These are phyloP conservation scores for Fusarium nelsonii DNA, from an alignment of 2,329 filamentous ascomycete genomes.

Conservation along the genomic window DNA sequence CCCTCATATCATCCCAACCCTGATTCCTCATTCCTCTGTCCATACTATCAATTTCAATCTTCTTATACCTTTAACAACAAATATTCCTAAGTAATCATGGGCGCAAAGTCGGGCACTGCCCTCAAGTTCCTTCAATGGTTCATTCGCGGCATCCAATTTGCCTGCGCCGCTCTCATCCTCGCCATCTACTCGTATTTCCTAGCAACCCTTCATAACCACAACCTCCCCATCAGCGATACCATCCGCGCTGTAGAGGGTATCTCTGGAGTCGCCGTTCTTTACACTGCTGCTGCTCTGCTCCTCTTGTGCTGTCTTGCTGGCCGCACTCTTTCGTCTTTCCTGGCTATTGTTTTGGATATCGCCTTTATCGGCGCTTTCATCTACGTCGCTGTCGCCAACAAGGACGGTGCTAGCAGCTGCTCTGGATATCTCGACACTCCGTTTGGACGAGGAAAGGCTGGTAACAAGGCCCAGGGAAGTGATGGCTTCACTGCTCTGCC, in stretches of 20 bases:
- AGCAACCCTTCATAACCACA: slow-evolving; percentile 74
- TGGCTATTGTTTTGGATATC: slow-evolving; percentile 82
- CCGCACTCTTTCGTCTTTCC: slow-evolving; percentile 75
- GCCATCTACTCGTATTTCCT: slow-evolving; percentile 89
- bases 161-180: slow-evolving; percentile 78
- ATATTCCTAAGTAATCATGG: slow-evolving; percentile 45
- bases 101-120: slow-evolving; percentile 57
- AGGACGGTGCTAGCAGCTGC: slow-evolving; percentile 76
- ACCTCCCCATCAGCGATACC: slow-evolving; percentile 71
- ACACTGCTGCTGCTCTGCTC: slow-evolving; percentile 78
- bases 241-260: slow-evolving; percentile 83
- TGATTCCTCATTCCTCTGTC: not conserved
- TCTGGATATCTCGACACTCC: slow-evolving; percentile 70
- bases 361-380: slow-evolving; percentile 82
- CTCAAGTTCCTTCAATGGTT: slow-evolving; percentile 78
- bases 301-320: slow-evolving; percentile 85
- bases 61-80: not conserved
- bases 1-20: not conserved
- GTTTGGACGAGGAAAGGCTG: slow-evolving; percentile 73
- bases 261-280: slow-evolving; percentile 78
- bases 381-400: slow-evolving; percentile 82
- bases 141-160: slow-evolving; percentile 80
- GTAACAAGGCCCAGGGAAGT: slow-evolving; percentile 60
- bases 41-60: not conserved
- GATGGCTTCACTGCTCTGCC: slow-evolving; percentile 64